phyloP scores from a whole-genome alignment of 768 basidiomycete genomes.

The Boletus subcaerulescens region DNA sequence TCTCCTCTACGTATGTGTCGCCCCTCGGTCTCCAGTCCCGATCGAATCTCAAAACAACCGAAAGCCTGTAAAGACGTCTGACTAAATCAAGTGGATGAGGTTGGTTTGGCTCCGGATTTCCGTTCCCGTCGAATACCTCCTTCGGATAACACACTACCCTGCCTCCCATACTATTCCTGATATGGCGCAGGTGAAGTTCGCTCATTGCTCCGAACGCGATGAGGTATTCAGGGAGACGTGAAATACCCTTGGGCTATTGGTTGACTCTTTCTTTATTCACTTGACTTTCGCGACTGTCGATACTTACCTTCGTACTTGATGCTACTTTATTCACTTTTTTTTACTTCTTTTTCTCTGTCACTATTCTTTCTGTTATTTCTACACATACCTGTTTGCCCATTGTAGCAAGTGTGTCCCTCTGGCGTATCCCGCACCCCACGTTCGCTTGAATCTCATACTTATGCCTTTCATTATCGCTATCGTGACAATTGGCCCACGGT shows the following conservation, averaged over 20 bases:
- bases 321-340: slow-evolving; percentile 33
- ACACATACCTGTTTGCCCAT: slow-evolving; percentile 23
- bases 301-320: slow-evolving; percentile 24
- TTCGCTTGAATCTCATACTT: slow-evolving; percentile 34
- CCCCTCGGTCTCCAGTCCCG: slow-evolving; percentile 16
- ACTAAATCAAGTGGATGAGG: slow-evolving; percentile 41
- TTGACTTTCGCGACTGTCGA: slow-evolving; percentile 34
- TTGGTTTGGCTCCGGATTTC: slow-evolving; percentile 44
- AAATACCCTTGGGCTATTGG: slow-evolving; percentile 56
- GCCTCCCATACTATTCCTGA: slow-evolving; percentile 2
- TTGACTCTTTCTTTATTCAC: slow-evolving; percentile 55
- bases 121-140: slow-evolving; percentile 9
- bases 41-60: slow-evolving; percentile 32
- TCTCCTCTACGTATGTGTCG: slow-evolving; percentile 27
- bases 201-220: background rate
- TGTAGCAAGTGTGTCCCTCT: slow-evolving; percentile 21
- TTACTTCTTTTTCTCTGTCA: slow-evolving; percentile 18
- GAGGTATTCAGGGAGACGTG: slow-evolving; percentile 17
- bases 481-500: slow-evolving; percentile 18
- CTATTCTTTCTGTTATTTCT: slow-evolving; percentile 35
- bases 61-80: slow-evolving; percentile 32
- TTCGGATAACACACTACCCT: slow-evolving; percentile 8
- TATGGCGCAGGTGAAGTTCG: slow-evolving; percentile 6
- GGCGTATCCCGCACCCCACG: slow-evolving; percentile 25
- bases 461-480: slow-evolving; percentile 30